Evolutionary conservation across 2,329 filamentous ascomycete species (phyloP).

Genomic region (Aspergillus jensenii): DNA sequence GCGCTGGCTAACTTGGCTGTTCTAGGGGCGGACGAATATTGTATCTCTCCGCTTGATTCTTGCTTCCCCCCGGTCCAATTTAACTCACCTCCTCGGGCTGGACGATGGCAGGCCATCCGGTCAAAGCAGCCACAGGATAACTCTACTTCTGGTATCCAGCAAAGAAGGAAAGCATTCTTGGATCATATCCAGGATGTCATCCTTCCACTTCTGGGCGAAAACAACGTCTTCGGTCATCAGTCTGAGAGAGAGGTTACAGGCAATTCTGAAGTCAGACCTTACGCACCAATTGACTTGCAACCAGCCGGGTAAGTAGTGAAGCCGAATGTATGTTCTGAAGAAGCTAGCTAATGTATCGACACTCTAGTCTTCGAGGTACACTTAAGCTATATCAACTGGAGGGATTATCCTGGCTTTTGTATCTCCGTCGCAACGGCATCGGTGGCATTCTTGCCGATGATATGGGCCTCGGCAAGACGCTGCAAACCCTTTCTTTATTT

Average conservation of each 20-base stretch:
- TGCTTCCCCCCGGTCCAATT: background rate
- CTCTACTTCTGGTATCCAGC: background rate
- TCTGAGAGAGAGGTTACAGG: background rate
- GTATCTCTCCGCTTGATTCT: background rate
- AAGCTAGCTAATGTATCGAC: background rate
- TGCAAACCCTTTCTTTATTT: slow-evolving; percentile 41
- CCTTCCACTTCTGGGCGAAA: background rate
- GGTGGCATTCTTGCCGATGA: slow-evolving; percentile 30
- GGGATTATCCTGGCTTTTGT: slow-evolving; percentile 51
- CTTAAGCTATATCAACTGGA: slow-evolving; percentile 55
- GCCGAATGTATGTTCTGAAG: background rate
- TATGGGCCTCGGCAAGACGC: slow-evolving; percentile 34
- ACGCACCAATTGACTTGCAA: background rate
- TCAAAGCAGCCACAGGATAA: background rate
- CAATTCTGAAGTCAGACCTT: background rate
- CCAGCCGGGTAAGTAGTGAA: background rate
- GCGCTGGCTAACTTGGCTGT: background rate
- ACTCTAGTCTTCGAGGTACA: slow-evolving; percentile 40
- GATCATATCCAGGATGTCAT: background rate
- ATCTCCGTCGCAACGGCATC: slow-evolving; percentile 29
- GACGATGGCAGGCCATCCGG: background rate
- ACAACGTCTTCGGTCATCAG: background rate
- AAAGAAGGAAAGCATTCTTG: background rate
- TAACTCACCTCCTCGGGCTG: background rate
- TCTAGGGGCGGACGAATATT: background rate